These are phyloP conservation scores for Russula griseocarnosa DNA, from an alignment of 768 basidiomycete species.

Conservation along the genomic window DNA sequence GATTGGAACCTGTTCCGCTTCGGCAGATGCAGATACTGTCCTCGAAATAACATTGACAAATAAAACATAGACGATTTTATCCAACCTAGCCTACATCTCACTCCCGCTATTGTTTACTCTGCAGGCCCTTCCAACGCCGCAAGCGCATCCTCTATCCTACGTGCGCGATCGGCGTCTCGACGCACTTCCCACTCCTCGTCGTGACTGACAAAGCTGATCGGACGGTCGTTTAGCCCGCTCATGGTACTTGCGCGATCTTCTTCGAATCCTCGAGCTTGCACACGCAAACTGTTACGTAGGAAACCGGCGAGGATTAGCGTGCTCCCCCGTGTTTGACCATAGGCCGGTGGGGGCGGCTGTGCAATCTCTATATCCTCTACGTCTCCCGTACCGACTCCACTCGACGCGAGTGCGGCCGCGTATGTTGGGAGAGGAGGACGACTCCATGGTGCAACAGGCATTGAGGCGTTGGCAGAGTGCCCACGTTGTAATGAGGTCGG, in stretches of 20 bases:
- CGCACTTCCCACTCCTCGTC: conserved; percentile 58
- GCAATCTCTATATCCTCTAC: conserved; percentile 70
- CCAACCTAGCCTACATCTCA: not conserved
- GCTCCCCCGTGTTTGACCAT: conserved; percentile 69
- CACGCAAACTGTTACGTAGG: conserved; percentile 33
- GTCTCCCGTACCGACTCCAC: conserved; percentile 68
- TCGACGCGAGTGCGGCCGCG: conserved; percentile 62
- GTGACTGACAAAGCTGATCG: conserved; percentile 51
- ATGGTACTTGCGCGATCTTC: conserved; percentile 30
- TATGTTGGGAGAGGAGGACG: conserved; percentile 67
- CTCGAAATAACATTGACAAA: no score
- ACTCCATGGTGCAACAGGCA: conserved; percentile 58
- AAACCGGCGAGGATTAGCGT: conserved; percentile 55
- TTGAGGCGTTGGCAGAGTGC: conserved; percentile 4
- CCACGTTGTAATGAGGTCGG: conserved; percentile 27
- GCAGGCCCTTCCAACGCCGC: conserved; percentile 34
- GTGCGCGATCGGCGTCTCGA: conserved; percentile 50
- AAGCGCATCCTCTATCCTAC: conserved; percentile 54
- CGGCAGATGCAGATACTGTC: no score
- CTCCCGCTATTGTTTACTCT: not conserved
- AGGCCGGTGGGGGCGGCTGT: conserved; percentile 68
- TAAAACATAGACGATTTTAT: no score
- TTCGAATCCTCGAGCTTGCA: conserved; percentile 24
- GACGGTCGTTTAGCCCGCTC: conserved; percentile 37
- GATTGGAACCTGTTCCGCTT: no score